phyloP scores from a whole-genome alignment of 371 early-diverging fungal genomes.

The Mucor circinelloides region DNA sequence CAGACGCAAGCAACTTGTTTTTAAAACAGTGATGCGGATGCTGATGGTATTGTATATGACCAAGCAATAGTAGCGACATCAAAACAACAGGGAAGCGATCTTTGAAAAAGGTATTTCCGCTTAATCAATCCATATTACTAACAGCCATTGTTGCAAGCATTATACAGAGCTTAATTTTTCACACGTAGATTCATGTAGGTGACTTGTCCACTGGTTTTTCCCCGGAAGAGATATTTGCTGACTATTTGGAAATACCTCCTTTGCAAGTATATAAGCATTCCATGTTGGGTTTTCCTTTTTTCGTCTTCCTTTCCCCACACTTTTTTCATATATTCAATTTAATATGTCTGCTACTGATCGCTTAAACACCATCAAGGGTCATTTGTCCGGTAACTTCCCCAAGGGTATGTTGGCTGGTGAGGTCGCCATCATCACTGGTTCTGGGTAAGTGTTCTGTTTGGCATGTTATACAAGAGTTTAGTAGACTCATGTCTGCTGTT shows the following conservation, averaged over 20 bases:
- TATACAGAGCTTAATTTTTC: conserved; percentile 1
- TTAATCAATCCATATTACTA: conserved; percentile 3
- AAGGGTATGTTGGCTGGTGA: conserved; percentile 72
- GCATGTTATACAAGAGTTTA: not conserved
- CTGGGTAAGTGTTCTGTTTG: conserved; percentile 56
- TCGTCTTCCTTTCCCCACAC: conserved; percentile 15
- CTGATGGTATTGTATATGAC: not conserved
- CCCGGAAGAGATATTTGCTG: conserved; percentile 4
- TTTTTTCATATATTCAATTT: conserved; percentile 5
- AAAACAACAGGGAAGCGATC: not conserved
- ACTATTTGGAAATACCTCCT: conserved; percentile 5
- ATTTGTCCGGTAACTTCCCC: conserved; percentile 54
- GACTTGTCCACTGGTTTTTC: conserved; percentile 1
- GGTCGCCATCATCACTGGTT: conserved; percentile 83
- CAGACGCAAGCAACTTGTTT: not conserved
- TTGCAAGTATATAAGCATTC: not conserved
- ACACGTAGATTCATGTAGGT: conserved; percentile 1
- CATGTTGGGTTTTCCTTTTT: conserved; percentile 9
- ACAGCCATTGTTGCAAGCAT: not conserved
- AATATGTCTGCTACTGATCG: conserved; percentile 54
- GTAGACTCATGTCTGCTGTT: not conserved
- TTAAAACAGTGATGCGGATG: not conserved
- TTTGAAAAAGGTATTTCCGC: not conserved
- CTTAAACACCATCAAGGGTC: conserved; percentile 51
- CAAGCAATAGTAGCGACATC: not conserved